Percentiles rank a stretch among this genome's conserved stretches.
Evolutionary conservation across 768 basidiomycete genomes (phyloP).

Genomic region (Mycena amicta): DNA sequence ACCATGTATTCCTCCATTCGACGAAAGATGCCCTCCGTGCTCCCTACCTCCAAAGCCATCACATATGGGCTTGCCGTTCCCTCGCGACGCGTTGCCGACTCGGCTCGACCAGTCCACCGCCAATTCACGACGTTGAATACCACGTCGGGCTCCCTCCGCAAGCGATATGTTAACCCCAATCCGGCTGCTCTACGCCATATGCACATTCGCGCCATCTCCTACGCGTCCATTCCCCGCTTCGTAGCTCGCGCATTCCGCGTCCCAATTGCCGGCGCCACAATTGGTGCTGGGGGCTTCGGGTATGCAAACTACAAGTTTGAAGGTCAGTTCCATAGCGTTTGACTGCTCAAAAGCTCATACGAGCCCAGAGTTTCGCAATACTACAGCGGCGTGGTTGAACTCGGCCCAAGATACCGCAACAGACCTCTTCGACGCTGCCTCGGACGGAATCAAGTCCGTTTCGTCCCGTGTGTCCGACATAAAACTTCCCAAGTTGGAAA

Average conservation of each 20-base stretch:
- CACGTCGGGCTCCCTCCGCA: constrained; percentile 55
- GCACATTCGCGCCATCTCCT: constrained; percentile 78
- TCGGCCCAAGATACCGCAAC: constrained; percentile 69
- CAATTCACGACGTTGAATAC: constrained; percentile 62
- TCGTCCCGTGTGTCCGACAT: constrained; percentile 62
- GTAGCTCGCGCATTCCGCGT: constrained; percentile 86
- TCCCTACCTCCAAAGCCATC: constrained; percentile 43
- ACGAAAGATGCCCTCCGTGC: constrained; percentile 37
- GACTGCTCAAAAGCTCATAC: not conserved
- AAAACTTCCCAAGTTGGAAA: constrained; percentile 54
- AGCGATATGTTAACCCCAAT: constrained; percentile 46
- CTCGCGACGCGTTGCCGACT: constrained; percentile 36
- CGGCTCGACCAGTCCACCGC: constrained; percentile 51
- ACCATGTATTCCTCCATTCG: constrained; percentile 48
- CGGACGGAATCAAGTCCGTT: constrained; percentile 64
- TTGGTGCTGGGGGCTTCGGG: constrained; percentile 88
- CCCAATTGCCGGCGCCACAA: constrained; percentile 84
- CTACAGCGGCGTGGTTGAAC: constrained; percentile 66
- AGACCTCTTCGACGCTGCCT: constrained; percentile 73
- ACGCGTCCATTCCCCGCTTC: constrained; percentile 86
- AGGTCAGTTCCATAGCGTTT: constrained; percentile 50
- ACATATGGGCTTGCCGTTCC: constrained; percentile 52
- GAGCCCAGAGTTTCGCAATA: constrained; percentile 70
- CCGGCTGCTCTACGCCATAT: constrained; percentile 58
- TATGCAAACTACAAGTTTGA: constrained; percentile 98